Evolutionary conservation across 2,329 filamentous ascomycete genomes (phyloP).

Genomic region (Sporothrix humicola): DNA sequence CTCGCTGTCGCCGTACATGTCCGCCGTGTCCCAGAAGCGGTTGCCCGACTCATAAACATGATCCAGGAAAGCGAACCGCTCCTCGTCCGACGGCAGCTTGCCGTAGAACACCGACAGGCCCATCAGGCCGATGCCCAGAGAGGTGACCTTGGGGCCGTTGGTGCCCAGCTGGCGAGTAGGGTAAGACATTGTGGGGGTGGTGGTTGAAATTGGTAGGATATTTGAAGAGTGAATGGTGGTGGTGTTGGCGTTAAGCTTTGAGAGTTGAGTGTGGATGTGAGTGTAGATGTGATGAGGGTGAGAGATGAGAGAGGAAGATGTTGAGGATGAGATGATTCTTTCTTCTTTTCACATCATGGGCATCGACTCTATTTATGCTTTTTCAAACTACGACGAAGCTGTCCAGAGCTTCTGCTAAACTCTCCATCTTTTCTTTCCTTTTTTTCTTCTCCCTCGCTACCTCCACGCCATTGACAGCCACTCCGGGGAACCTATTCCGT

Average conservation of each 20-base stretch:
- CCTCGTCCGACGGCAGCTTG: constrained; percentile 44
- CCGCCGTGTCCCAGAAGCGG: constrained; percentile 53
- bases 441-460: too few relatives aligned
- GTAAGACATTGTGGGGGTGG: constrained; percentile 31
- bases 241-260: neutral
- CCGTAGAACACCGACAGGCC: constrained; percentile 42
- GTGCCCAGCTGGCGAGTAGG: constrained; percentile 52
- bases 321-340: neutral
- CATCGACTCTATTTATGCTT: constrained; percentile 10
- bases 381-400: neutral
- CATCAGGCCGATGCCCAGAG: constrained; percentile 57
- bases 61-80: constrained; percentile 51
- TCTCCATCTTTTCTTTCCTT: too few relatives aligned
- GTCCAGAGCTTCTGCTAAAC: neutral
- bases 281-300: neutral
- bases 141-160: constrained; percentile 53
- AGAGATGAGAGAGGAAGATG: neutral
- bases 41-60: constrained; percentile 50
- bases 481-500: neutral
- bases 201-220: neutral
- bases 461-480: neutral
- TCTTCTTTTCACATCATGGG: neutral
- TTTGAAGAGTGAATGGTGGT: neutral
- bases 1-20: constrained; percentile 54
- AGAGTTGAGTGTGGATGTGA: neutral